These are phyloP conservation scores for Aureobasidium namibiae DNA, from an alignment of 2,329 filamentous ascomycete species.

Conservation along the genomic window DNA sequence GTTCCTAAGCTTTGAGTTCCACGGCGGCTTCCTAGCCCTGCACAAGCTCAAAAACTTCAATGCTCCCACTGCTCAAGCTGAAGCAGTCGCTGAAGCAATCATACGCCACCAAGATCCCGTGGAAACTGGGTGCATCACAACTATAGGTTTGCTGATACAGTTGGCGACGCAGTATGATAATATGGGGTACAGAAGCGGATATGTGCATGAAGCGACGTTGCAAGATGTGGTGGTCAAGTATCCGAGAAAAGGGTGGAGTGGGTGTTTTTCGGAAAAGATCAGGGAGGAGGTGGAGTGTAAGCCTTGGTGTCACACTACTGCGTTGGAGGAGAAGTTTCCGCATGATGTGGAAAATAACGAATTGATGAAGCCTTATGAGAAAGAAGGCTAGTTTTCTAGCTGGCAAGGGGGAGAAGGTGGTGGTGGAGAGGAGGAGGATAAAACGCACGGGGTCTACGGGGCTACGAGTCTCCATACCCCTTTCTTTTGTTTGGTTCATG, in stretches of 20 bases:
- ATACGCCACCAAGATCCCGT: constrained; percentile 58
- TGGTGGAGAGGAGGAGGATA: too few species aligned
- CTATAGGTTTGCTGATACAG: constrained; percentile 22
- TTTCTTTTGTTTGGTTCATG: background rate
- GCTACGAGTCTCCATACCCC: background rate
- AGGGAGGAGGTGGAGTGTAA: constrained; percentile 21
- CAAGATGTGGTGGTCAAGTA: constrained; percentile 20
- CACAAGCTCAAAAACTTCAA: constrained; percentile 41
- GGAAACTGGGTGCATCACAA: constrained; percentile 19
- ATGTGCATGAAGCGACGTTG: constrained; percentile 20
- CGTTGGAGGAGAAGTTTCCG: constrained; percentile 16
- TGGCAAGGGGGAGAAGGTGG: too few species aligned
- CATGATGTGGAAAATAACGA: constrained; percentile 22
- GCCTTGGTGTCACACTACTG: constrained; percentile 22
- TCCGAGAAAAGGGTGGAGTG: constrained; percentile 21
- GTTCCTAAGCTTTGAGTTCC: constrained; percentile 63
- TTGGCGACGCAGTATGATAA: constrained; percentile 24
- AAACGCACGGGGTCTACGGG: too few species aligned
- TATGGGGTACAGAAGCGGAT: constrained; percentile 21
- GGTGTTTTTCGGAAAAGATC: constrained; percentile 21
- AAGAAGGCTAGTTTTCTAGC: background rate
- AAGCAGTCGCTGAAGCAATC: constrained; percentile 62
- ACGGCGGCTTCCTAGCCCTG: constrained; percentile 54
- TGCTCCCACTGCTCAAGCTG: constrained; percentile 50
- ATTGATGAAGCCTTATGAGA: constrained; percentile 22